These are phyloP conservation scores for Sarocladium oryzae DNA, from an alignment of 2,329 filamentous ascomycete genomes.

Conservation along the genomic window DNA sequence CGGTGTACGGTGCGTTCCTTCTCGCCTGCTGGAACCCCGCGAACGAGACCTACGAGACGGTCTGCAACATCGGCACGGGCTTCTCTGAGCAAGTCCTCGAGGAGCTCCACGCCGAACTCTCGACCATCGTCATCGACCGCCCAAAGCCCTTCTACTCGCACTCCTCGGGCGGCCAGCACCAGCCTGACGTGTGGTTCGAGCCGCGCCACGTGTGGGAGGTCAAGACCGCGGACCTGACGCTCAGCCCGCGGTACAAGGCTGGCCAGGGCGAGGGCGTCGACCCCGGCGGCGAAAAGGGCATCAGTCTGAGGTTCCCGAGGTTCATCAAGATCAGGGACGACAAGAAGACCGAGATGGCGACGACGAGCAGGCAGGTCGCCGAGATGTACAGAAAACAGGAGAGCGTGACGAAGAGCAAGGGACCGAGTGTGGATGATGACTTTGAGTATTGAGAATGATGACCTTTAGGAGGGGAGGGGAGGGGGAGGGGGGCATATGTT, in stretches of 20 bases:
- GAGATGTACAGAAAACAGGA: conserved; percentile 98
- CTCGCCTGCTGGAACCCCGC: conserved; percentile 85
- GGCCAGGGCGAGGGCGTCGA: conserved; percentile 76
- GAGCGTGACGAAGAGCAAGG: conserved; percentile 79
- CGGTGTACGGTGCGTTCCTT: conserved; percentile 91
- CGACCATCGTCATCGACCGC: conserved; percentile 73
- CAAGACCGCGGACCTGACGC: conserved; percentile 88
- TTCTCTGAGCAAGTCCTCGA: conserved; percentile 95
- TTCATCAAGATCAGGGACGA: conserved; percentile 91
- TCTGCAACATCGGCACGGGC: conserved; percentile 97
- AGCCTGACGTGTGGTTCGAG: conserved; percentile 98
- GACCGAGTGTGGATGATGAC: conserved; percentile 85
- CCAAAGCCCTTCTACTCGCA: conserved; percentile 94
- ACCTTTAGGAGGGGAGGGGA: no score
- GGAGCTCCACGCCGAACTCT: conserved; percentile 71
- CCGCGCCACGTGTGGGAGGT: conserved; percentile 94
- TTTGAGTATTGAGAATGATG: conserved; percentile 86
- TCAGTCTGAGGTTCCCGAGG: conserved; percentile 83
- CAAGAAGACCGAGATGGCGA: conserved; percentile 91
- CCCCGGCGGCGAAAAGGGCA: conserved; percentile 63
- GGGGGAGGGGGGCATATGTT: no score
- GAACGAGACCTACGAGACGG: conserved; percentile 80
- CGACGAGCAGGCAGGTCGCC: conserved; percentile 74
- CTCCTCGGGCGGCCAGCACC: conserved; percentile 76
- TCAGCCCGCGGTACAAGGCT: conserved; percentile 91